Percentiles rank a stretch among this genome's conserved stretches.
Conservation (phyloP, 2,329 filamentous ascomycete species). For the Aspergillus bombycis region DNA sequence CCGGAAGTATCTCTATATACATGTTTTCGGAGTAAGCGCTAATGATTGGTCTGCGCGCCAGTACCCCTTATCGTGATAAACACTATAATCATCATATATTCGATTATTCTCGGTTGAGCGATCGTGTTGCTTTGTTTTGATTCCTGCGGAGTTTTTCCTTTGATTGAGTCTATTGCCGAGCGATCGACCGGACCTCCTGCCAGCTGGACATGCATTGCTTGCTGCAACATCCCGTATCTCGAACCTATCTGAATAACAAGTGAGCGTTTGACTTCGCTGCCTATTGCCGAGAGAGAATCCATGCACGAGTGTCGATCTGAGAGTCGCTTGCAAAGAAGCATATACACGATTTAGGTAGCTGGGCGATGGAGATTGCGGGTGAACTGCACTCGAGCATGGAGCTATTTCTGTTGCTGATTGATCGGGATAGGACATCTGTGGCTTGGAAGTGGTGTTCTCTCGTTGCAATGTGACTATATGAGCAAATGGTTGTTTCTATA, state of each 20-base stretch:
- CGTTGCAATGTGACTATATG: background rate
- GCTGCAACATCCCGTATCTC: background rate
- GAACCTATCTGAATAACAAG: background rate
- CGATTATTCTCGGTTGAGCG: constrained; percentile 72
- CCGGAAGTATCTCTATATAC: background rate
- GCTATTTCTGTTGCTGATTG: background rate
- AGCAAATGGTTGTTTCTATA: constrained; percentile 1
- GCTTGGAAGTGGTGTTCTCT: background rate
- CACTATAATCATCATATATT: constrained; percentile 79
- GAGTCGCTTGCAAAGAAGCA: background rate
- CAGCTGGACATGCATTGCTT: background rate
- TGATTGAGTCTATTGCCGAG: background rate
- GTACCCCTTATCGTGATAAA: constrained; percentile 86
- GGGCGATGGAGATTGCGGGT: background rate
- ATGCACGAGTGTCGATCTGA: background rate
- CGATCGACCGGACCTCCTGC: background rate
- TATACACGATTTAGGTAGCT: background rate
- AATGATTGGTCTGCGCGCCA: background rate
- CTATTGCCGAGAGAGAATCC: background rate
- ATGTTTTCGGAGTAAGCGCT: background rate
- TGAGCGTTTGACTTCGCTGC: background rate
- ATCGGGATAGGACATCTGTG: background rate
- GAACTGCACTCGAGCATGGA: background rate
- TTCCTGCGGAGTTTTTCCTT: background rate
- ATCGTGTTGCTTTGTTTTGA: background rate